A percentile compares a stretch with the other conserved stretches of the same genome.
Conservation (phyloP, 2,329 filamentous ascomycete species). For the Scytalidium sp. region DNA sequence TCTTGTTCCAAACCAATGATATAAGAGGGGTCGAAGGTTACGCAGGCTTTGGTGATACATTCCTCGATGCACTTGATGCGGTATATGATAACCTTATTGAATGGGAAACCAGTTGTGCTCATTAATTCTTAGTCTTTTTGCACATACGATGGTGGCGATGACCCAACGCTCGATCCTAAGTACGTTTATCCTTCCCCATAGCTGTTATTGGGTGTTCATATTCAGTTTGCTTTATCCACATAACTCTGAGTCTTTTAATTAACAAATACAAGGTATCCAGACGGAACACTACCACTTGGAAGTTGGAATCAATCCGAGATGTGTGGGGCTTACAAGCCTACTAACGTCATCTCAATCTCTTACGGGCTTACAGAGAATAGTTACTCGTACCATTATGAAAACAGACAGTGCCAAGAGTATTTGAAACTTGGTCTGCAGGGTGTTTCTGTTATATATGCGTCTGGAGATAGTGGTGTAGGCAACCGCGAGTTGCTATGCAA, state of each 20-base stretch:
- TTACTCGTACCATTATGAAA: slow-evolving; percentile 37
- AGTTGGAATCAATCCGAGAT: slow-evolving; percentile 36
- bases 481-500: slow-evolving; percentile 36
- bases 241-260: no score
- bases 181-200: slow-evolving; percentile 23
- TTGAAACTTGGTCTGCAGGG: slow-evolving; percentile 55
- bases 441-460: slow-evolving; percentile 48
- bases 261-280: background rate
- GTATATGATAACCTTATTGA: background rate
- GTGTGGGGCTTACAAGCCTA: slow-evolving; percentile 42
- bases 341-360: slow-evolving; percentile 47
- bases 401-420: slow-evolving; percentile 53
- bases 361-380: background rate
- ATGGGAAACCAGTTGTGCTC: slow-evolving; percentile 12
- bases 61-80: slow-evolving; percentile 42
- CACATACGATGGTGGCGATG: slow-evolving; percentile 19
- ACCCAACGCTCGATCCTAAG: slow-evolving; percentile 15
- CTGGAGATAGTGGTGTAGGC: slow-evolving; percentile 47
- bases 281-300: slow-evolving; percentile 13
- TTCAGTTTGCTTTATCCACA: no score
- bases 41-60: slow-evolving; percentile 40
- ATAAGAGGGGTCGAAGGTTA: slow-evolving; percentile 27
- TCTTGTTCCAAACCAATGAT: slow-evolving; percentile 42
- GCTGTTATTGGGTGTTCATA: background rate
- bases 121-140: slow-evolving; percentile 36